A percentile compares a stretch with the other conserved stretches of the same genome.
Conservation (phyloP, 306 rosid genomes). For the Malus sylvestris region DNA sequence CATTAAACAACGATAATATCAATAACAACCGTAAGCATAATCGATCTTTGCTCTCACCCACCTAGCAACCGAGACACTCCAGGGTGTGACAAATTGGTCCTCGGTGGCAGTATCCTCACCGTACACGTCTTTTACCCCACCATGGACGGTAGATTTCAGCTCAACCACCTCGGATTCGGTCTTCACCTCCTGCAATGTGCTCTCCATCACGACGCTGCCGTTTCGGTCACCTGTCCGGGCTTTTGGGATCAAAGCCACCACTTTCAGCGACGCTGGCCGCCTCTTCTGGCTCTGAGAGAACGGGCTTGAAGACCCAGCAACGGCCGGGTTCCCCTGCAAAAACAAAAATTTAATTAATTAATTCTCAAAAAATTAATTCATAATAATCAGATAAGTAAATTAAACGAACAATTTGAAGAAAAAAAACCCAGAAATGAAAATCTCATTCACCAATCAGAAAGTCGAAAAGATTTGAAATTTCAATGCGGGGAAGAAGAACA, state of each 20-base stretch:
- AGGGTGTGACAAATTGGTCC: slow-evolving; percentile 75
- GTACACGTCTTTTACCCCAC: slow-evolving; percentile 62
- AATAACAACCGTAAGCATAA: background rate
- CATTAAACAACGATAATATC: background rate
- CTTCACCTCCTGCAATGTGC: slow-evolving; percentile 31
- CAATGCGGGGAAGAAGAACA: slow-evolving; percentile 7
- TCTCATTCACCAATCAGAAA: slow-evolving; percentile 4
- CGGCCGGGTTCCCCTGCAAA: slow-evolving; percentile 38
- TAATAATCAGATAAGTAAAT: slow-evolving; percentile 1
- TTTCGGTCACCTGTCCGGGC: slow-evolving; percentile 43
- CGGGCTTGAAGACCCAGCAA: slow-evolving; percentile 28
- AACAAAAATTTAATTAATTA: background rate
- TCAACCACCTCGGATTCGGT: slow-evolving; percentile 32
- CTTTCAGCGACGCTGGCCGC: slow-evolving; percentile 25
- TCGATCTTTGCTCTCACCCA: slow-evolving; percentile 29
- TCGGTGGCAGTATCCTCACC: slow-evolving; percentile 70
- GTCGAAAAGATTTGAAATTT: background rate
- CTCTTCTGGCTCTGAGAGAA: slow-evolving; percentile 33
- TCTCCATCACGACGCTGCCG: slow-evolving; percentile 52
- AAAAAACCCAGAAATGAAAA: slow-evolving; percentile 12
- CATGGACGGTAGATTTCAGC: slow-evolving; percentile 25
- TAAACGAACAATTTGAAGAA: background rate
- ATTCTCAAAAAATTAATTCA: background rate
- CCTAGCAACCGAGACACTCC: slow-evolving; percentile 90
- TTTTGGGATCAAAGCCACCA: slow-evolving; percentile 43